phyloP scores from a whole-genome alignment of 108 stramenopile species.

The Cylindrotheca fusiformis region DNA sequence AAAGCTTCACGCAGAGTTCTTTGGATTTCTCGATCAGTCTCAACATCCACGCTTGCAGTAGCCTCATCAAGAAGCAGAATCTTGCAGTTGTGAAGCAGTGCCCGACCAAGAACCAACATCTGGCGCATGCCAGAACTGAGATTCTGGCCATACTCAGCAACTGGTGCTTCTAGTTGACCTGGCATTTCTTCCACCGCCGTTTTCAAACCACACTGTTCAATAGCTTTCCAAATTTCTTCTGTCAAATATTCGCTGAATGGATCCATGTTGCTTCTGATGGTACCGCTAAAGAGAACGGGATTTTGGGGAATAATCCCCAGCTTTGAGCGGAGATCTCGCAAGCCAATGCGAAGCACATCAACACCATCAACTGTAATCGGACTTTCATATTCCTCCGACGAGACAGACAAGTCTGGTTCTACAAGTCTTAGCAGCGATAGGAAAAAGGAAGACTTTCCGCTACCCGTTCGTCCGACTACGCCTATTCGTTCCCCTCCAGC shows the following conservation, averaged over 20 bases:
- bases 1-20: slow-evolving; percentile 68
- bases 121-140: slow-evolving; percentile 90
- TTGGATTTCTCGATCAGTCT: slow-evolving; percentile 87
- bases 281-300: slow-evolving; percentile 89
- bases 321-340: slow-evolving; percentile 73
- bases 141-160: slow-evolving; percentile 92
- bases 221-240: slow-evolving; percentile 65
- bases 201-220: slow-evolving; percentile 68
- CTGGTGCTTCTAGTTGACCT: slow-evolving; percentile 50
- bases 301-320: slow-evolving; percentile 95
- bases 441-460: slow-evolving; percentile 68
- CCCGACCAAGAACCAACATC: slow-evolving; percentile 91
- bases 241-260: slow-evolving; percentile 72
- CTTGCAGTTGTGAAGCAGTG: slow-evolving; percentile 71
- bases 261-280: slow-evolving; percentile 88
- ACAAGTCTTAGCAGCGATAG: slow-evolving; percentile 85
- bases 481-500: slow-evolving; percentile 83
- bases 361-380: slow-evolving; percentile 86
- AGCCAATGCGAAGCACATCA: slow-evolving; percentile 79
- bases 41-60: slow-evolving; percentile 81
- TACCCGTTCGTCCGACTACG: slow-evolving; percentile 84
- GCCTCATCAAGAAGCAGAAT: slow-evolving; percentile 91
- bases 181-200: slow-evolving; percentile 59
- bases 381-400: slow-evolving; percentile 40
- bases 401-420: slow-evolving; percentile 56